Percentiles rank a stretch among this genome's conserved stretches.
phyloP scores from a whole-genome alignment of 768 basidiomycete species.

The Chalciporus sphaerocephalus region DNA sequence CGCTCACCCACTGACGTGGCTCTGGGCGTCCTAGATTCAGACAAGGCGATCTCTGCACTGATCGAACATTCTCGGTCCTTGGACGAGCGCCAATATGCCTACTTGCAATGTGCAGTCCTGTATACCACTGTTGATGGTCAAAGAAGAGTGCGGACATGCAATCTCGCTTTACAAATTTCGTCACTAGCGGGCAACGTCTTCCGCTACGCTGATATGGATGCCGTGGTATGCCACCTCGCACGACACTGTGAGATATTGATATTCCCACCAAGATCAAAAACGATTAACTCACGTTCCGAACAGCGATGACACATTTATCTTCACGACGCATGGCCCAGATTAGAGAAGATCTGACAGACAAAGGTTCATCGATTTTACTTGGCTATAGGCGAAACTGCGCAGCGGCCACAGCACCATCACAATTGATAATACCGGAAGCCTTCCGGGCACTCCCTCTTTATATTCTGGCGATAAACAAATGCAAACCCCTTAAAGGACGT shows the following conservation, averaged over 20 bases:
- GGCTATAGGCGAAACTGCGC: slow-evolving; percentile 91
- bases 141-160: slow-evolving; percentile 79
- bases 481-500: slow-evolving; percentile 89
- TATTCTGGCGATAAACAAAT: slow-evolving; percentile 77
- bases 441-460: slow-evolving; percentile 84
- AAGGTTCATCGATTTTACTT: slow-evolving; percentile 73
- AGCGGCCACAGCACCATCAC: slow-evolving; percentile 60
- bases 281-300: neutral
- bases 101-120: slow-evolving; percentile 81
- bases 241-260: slow-evolving; percentile 64
- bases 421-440: slow-evolving; percentile 94
- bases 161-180: slow-evolving; percentile 78
- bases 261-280: slow-evolving; percentile 2
- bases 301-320: slow-evolving; percentile 67
- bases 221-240: slow-evolving; percentile 65
- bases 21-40: slow-evolving; percentile 75
- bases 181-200: slow-evolving; percentile 89
- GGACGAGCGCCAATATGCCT: slow-evolving; percentile 67
- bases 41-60: slow-evolving; percentile 72
- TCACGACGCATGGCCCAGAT: slow-evolving; percentile 65
- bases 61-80: slow-evolving; percentile 69
- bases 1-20: slow-evolving; percentile 68
- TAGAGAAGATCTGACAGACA: slow-evolving; percentile 79
- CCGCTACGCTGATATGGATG: slow-evolving; percentile 86
- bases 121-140: slow-evolving; percentile 78